Percentiles rank a stretch among this genome's conserved stretches.
These are phyloP conservation scores for Aspergillus cavernicola DNA, from an alignment of 495 filamentous ascomycete species.

Conservation along the genomic window DNA sequence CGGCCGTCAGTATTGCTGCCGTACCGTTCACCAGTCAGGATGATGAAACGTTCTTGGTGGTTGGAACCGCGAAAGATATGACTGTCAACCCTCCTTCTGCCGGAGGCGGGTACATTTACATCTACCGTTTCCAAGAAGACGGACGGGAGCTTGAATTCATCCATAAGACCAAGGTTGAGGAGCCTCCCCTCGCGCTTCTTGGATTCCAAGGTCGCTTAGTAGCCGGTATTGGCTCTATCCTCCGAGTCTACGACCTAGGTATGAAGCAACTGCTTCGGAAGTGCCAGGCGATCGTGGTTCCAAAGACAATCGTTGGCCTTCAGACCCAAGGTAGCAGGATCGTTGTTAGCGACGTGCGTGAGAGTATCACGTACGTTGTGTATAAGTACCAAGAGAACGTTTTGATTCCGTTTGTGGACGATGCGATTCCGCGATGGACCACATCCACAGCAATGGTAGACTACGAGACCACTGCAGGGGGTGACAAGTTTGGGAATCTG, in stretches of 20 bases:
- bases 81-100: conserved; percentile 68
- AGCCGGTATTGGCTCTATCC: conserved; percentile 74
- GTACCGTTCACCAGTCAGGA: conserved; percentile 85
- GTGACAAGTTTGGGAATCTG: conserved; percentile 96
- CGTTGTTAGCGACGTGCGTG: conserved; percentile 84
- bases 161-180: conserved; percentile 89
- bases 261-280: conserved; percentile 89
- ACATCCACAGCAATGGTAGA: conserved; percentile 89
- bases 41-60: conserved; percentile 83
- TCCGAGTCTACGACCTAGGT: conserved; percentile 88
- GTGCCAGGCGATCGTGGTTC: conserved; percentile 72
- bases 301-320: conserved; percentile 78
- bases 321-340: conserved; percentile 92
- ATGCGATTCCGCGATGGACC: conserved; percentile 83
- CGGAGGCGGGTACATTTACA: conserved; percentile 79
- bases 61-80: conserved; percentile 92
- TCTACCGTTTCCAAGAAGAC: conserved; percentile 86
- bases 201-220: conserved; percentile 88
- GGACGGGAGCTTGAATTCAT: conserved; percentile 87
- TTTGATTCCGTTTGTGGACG: conserved; percentile 88
- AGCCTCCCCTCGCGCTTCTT: conserved; percentile 82
- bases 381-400: conserved; percentile 91
- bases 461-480: conserved; percentile 92
- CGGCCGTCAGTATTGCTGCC: conserved; percentile 78
- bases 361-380: conserved; percentile 85